Percentiles rank a stretch among this genome's conserved stretches.
Conservation (phyloP, 441 rosid species). For the Syzygium syzygioides region DNA sequence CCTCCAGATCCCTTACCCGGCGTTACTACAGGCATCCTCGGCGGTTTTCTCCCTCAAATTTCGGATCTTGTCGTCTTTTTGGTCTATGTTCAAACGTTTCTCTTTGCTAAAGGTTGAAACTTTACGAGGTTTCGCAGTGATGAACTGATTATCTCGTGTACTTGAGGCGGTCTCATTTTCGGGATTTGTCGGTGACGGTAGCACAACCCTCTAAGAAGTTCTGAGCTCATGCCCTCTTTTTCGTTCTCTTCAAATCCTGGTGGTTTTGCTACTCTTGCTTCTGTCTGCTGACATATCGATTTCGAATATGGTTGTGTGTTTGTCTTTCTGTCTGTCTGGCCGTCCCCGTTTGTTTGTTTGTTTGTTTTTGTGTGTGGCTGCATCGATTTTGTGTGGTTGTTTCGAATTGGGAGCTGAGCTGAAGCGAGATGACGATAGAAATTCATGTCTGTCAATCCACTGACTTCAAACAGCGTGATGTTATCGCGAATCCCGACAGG, state of each 20-base stretch:
- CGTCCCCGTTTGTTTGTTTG: background rate
- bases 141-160: conserved; percentile 23
- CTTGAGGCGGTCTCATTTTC: conserved; percentile 17
- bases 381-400: background rate
- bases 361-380: background rate
- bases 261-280: background rate
- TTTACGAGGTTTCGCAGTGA: conserved; percentile 17
- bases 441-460: conserved; percentile 63
- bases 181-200: conserved; percentile 32
- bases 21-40: background rate
- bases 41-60: background rate
- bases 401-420: background rate
- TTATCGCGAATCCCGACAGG: conserved; percentile 54
- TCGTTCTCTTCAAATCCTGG: background rate
- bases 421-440: conserved; percentile 54
- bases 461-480: conserved; percentile 41
- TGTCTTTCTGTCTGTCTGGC: background rate
- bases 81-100: background rate
- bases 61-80: background rate
- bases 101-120: background rate
- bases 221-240: conserved; percentile 26
- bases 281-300: background rate
- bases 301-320: background rate
- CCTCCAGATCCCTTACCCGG: background rate
- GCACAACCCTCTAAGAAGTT: conserved; percentile 74